A percentile compares a stretch with the other conserved stretches of the same genome.
phyloP scores from a whole-genome alignment of 1,284 basidiomycete species.

The Pseudozyma hubeiensis region DNA sequence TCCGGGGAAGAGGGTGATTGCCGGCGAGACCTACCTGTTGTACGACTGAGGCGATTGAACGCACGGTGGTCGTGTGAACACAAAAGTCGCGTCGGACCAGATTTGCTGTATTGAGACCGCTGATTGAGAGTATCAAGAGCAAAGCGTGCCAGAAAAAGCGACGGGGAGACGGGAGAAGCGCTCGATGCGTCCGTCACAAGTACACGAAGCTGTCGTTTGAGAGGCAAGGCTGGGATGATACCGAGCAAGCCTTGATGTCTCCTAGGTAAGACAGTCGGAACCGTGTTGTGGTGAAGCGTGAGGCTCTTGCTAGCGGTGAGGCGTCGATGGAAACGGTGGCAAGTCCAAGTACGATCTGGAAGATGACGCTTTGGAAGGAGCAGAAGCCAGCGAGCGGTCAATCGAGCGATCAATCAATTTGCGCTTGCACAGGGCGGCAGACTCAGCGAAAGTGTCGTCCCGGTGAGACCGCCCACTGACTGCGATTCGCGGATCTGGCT shows the following conservation, averaged over 20 bases:
- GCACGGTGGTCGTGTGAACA: no score
- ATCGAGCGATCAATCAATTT: slow-evolving; percentile 13
- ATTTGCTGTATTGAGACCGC: no score
- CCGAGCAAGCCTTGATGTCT: background rate
- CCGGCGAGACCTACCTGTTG: slow-evolving; percentile 1
- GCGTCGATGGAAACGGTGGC: background rate
- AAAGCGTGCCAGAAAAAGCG: no score
- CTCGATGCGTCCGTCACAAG: background rate
- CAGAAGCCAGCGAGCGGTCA: background rate
- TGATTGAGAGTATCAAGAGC: no score
- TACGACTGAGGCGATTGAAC: background rate
- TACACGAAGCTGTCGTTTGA: background rate
- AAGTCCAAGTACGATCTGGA: background rate
- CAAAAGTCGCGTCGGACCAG: no score
- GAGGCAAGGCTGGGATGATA: background rate
- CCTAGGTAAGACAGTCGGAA: background rate
- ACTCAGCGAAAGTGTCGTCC: slow-evolving; percentile 2
- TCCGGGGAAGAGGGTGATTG: background rate
- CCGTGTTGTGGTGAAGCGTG: background rate
- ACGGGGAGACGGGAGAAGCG: no score
- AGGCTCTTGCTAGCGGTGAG: no score
- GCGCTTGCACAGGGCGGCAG: slow-evolving; percentile 7
- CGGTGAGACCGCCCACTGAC: no score
- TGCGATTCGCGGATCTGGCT: no score
- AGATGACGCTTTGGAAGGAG: background rate